A percentile compares a stretch with the other conserved stretches of the same genome.
These are phyloP conservation scores for Globisporangium nunn DNA, from an alignment of 352 stramenopile species.

Conservation along the genomic window DNA sequence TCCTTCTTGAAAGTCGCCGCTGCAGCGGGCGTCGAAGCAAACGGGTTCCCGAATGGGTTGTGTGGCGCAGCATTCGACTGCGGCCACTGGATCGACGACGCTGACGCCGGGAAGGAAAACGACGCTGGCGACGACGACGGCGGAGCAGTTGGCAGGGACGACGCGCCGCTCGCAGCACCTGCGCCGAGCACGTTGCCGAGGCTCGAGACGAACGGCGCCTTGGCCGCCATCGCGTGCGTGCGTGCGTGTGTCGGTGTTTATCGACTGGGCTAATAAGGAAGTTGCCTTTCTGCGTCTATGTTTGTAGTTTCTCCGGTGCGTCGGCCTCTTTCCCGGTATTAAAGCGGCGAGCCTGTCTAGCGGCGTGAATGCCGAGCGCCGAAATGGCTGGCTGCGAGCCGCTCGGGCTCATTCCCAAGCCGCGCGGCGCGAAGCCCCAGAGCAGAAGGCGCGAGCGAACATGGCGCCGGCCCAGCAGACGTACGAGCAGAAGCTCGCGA, in stretches of 20 bases:
- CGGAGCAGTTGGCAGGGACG: neutral
- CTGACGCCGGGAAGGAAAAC: neutral
- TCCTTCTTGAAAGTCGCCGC: slow-evolving; percentile 1
- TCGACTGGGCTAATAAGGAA: neutral
- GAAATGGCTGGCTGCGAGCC: slow-evolving; percentile 3
- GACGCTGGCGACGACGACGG: neutral
- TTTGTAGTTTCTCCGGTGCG: neutral
- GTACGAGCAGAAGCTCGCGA: slow-evolving; percentile 77
- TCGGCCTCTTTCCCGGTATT: neutral
- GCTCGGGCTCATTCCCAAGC: neutral
- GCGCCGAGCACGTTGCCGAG: slow-evolving; percentile 23
- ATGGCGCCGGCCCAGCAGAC: slow-evolving; percentile 55
- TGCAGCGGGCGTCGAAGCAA: slow-evolving; percentile 7
- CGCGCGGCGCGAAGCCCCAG: neutral
- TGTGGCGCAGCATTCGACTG: slow-evolving; percentile 6
- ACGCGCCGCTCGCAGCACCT: slow-evolving; percentile 3
- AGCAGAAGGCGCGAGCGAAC: neutral
- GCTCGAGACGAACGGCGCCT: slow-evolving; percentile 35
- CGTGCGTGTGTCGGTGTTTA: neutral
- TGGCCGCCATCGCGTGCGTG: slow-evolving; percentile 4
- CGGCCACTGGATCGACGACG: slow-evolving; percentile 13
- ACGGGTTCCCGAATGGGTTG: slow-evolving; percentile 26
- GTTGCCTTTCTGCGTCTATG: neutral
- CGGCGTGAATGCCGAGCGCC: neutral
- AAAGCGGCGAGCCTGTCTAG: neutral